These are phyloP conservation scores for Talaromyces pinophilus DNA, from an alignment of 2,329 filamentous ascomycete genomes.

Conservation along the genomic window DNA sequence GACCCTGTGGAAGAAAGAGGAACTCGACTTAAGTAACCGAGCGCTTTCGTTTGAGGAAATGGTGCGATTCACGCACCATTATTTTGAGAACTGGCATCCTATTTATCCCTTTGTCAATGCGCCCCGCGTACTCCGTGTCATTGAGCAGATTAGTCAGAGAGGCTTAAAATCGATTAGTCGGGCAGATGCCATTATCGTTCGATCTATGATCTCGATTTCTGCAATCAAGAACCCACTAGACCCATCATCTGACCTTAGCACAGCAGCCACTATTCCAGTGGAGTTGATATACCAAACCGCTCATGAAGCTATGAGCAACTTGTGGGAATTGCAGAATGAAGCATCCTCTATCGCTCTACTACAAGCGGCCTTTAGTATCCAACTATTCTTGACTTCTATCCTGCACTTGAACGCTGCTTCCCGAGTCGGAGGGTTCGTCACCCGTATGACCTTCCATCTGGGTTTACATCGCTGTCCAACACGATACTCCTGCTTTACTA, in stretches of 20 bases:
- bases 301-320: not conserved
- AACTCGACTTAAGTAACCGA: not conserved
- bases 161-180: not conserved
- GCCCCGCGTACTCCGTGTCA: not conserved
- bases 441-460: not conserved
- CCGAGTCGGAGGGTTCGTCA: not conserved
- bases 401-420: not conserved
- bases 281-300: not conserved
- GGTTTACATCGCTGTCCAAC: not conserved
- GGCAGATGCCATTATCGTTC: not conserved
- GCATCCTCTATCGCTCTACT: not conserved
- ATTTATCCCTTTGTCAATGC: not conserved
- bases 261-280: not conserved
- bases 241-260: not conserved
- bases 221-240: not conserved
- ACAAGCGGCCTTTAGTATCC: constrained; percentile 1
- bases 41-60: not conserved
- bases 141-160: not conserved
- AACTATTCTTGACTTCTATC: constrained; percentile 1
- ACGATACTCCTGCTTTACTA: not conserved
- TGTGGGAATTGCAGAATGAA: constrained; percentile 1
- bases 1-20: not conserved
- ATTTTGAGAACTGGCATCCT: not conserved
- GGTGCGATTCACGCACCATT: not conserved
- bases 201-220: not conserved